Conservation (phyloP, 2,329 filamentous ascomycete genomes). For the Graphiopsis chlorocephala region DNA sequence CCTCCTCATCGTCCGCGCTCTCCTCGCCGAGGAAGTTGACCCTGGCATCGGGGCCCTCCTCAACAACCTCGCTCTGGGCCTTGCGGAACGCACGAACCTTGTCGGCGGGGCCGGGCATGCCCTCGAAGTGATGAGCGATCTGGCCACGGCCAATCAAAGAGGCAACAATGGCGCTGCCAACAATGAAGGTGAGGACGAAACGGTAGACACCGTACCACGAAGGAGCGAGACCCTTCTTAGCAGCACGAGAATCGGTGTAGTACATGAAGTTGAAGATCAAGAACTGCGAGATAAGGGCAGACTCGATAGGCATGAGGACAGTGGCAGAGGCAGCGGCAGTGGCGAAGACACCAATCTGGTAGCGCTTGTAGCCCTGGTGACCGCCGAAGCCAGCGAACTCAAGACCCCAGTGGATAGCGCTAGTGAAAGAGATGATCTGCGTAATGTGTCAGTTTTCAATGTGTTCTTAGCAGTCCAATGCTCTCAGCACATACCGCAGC, state of each 20-base stretch:
- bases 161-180: constrained; percentile 76
- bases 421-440: constrained; percentile 87
- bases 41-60: constrained; percentile 34
- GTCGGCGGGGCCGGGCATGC: constrained; percentile 44
- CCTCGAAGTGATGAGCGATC: constrained; percentile 58
- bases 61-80: constrained; percentile 27
- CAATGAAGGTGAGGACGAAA: constrained; percentile 87
- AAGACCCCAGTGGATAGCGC: constrained; percentile 89
- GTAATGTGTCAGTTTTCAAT: neutral
- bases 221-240: constrained; percentile 73
- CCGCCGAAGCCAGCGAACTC: constrained; percentile 72
- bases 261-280: constrained; percentile 80
- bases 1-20: constrained; percentile 31
- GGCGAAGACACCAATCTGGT: constrained; percentile 76
- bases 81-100: constrained; percentile 50
- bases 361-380: constrained; percentile 71
- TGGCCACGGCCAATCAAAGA: constrained; percentile 80
- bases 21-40: constrained; percentile 29
- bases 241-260: constrained; percentile 75
- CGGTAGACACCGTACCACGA: constrained; percentile 86
- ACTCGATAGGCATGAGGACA: constrained; percentile 76
- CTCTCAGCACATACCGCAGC: constrained; percentile 60
- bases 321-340: constrained; percentile 88
- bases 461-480: neutral
- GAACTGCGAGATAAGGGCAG: constrained; percentile 83